Base-by-base conservation (phyloP, 495 filamentous ascomycete species). In the Talaromyces wortmannii region DNA sequence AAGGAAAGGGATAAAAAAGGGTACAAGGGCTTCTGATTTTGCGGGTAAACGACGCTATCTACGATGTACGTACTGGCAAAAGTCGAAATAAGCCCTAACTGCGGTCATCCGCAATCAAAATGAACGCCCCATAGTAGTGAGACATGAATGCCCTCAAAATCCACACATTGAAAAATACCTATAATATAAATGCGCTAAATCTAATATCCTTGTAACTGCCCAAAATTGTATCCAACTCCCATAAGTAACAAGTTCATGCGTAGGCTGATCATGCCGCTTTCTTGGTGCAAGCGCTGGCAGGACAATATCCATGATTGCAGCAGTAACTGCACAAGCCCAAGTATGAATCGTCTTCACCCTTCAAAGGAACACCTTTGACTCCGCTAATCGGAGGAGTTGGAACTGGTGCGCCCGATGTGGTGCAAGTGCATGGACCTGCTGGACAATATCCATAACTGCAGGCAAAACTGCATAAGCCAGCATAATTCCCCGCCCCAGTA, bases 371-470 rank as follows among this genome's bases (percentile, higher is more conserved):
- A 0, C 75, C 72, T n/a, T 53, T 55, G 2, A 45, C 55, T 3
- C 65, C 65, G 1, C 59, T 66, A 0, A 48, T 55, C 1, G 64
- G 63, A 7, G 63, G 65, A 1, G 58, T 57, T 7, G 61, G 68
- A 0, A 63, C 58, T 0, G 67, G 62, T 0, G 58, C 51, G 0
- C 75, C 74, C 42, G 53, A 62, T 13, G 56, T 45, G 11, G 64
- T 76, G 56, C 73, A 78, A 2, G 61, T 66, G 53, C 73, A 78
- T 5, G 67, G 66, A 0, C 67, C 68, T 0, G 67, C 50, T 16
- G 73, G 72, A 52, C 73, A 77, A 52, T 75, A 73, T 5, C 70
- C 71, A 49, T 61, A 72, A 36, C 57, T 52, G 51, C 75, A 77
- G 23, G 64, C 59, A 55, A 76, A 76, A 7, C 57, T 50, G 57